Evolutionary conservation across 148 eudicot species (phyloP).

Genomic region (Diospyros kaki): DNA sequence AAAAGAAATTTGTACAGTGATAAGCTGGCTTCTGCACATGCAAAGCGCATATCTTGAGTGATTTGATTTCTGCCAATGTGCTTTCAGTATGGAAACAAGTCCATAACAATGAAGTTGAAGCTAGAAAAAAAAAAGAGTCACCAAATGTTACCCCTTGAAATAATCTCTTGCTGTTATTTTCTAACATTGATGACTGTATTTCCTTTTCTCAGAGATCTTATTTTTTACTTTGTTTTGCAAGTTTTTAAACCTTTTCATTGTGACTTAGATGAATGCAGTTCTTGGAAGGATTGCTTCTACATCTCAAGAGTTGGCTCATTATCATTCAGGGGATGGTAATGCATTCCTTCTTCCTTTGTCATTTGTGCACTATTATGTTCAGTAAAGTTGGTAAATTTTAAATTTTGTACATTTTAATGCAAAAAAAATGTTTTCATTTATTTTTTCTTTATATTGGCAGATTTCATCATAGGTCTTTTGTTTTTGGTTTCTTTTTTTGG

Average conservation of each 20-base stretch:
- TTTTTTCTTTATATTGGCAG: neutral
- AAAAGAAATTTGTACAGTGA: too few relatives aligned
- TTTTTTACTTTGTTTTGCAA: neutral
- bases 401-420: neutral
- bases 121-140: too few relatives aligned
- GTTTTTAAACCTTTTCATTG: conserved; percentile 30
- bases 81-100: too few relatives aligned
- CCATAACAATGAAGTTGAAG: too few relatives aligned
- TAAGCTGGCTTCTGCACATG: too few relatives aligned
- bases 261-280: conserved; percentile 86
- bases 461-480: neutral
- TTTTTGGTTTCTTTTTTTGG: neutral
- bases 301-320: conserved; percentile 90
- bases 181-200: neutral
- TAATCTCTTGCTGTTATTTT: neutral
- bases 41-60: too few relatives aligned
- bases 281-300: conserved; percentile 92
- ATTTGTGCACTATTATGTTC: conserved; percentile 5
- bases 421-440: neutral
- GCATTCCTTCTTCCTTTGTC: conserved; percentile 7
- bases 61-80: too few relatives aligned
- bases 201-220: neutral
- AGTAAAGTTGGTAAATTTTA: neutral
- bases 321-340: conserved; percentile 97
- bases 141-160: neutral